Evolutionary conservation across 1,139 yeast species (phyloP).

Genomic region (Eremothecium sinecaudum): DNA sequence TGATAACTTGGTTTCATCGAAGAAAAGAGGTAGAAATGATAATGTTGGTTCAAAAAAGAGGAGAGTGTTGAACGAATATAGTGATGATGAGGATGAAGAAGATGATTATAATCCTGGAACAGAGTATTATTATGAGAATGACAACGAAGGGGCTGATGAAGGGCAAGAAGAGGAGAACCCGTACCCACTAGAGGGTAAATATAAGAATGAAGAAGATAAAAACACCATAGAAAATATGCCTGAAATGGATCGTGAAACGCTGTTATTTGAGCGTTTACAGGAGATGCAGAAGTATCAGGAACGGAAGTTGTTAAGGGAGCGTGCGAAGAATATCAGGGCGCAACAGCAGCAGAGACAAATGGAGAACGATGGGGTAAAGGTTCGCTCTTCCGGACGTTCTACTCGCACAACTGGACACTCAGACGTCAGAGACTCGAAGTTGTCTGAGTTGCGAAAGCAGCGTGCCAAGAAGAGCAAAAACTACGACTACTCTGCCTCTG

Average conservation of each 20-base stretch:
- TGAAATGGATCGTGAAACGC: slow-evolving; percentile 84
- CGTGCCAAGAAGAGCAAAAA: slow-evolving; percentile 56
- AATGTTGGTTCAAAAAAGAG: slow-evolving; percentile 24
- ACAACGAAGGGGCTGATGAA: slow-evolving; percentile 22
- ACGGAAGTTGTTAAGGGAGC: slow-evolving; percentile 67
- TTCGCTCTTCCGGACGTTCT: slow-evolving; percentile 28
- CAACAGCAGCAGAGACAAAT: slow-evolving; percentile 33
- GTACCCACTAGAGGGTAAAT: slow-evolving; percentile 89
- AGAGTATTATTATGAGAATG: slow-evolving; percentile 12
- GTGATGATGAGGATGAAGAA: slow-evolving; percentile 30
- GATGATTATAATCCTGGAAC: slow-evolving; percentile 32
- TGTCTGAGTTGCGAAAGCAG: slow-evolving; percentile 77
- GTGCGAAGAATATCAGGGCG: slow-evolving; percentile 53
- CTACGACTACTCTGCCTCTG: slow-evolving; percentile 31
- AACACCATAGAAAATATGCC: slow-evolving; percentile 62
- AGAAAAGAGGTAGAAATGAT: slow-evolving; percentile 22
- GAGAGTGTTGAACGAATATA: slow-evolving; percentile 29
- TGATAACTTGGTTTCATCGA: slow-evolving; percentile 25
- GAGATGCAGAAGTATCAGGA: slow-evolving; percentile 83
- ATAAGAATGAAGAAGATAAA: slow-evolving; percentile 73
- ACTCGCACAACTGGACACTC: slow-evolving; percentile 29
- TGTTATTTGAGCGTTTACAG: slow-evolving; percentile 84
- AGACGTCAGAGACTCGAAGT: slow-evolving; percentile 45
- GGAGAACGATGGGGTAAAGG: slow-evolving; percentile 31
- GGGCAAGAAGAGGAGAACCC: slow-evolving; percentile 45